Evolutionary conservation across 768 basidiomycete species (phyloP).

Genomic region (Rubroboletus satanas): DNA sequence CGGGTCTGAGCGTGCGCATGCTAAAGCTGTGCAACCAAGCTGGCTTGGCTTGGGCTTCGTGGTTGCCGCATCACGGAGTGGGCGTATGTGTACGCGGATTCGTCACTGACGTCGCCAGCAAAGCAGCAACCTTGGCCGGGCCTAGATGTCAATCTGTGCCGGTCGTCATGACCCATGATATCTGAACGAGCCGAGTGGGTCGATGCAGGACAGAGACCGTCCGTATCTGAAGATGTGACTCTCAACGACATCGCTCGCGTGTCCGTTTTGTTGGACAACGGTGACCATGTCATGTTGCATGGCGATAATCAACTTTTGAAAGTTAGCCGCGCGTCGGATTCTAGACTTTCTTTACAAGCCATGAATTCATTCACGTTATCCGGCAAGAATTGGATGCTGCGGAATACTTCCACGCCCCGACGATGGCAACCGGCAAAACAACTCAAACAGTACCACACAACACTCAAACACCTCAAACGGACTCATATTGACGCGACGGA

Average conservation of each 20-base stretch:
- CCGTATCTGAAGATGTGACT: too few relatives aligned
- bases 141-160: background rate
- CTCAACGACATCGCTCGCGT: too few relatives aligned
- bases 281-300: too few relatives aligned
- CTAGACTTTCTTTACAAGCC: too few relatives aligned
- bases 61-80: background rate
- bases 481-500: background rate
- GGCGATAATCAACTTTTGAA: too few relatives aligned
- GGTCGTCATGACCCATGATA: background rate
- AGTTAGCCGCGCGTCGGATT: too few relatives aligned
- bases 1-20: background rate
- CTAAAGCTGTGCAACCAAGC: background rate
- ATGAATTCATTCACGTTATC: background rate
- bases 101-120: background rate
- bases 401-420: slow-evolving; percentile 7
- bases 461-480: background rate
- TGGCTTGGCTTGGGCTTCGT: background rate
- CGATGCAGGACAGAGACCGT: too few relatives aligned
- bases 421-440: slow-evolving; percentile 18
- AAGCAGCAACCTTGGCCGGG: too few relatives aligned
- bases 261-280: too few relatives aligned
- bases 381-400: slow-evolving; percentile 8
- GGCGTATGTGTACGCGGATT: background rate
- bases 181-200: background rate
- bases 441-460: slow-evolving; percentile 3